A percentile compares a stretch with the other conserved stretches of the same genome.
These are phyloP conservation scores for Mortierella sp. DNA, from an alignment of 371 early-diverging fungal species.

Conservation along the genomic window DNA sequence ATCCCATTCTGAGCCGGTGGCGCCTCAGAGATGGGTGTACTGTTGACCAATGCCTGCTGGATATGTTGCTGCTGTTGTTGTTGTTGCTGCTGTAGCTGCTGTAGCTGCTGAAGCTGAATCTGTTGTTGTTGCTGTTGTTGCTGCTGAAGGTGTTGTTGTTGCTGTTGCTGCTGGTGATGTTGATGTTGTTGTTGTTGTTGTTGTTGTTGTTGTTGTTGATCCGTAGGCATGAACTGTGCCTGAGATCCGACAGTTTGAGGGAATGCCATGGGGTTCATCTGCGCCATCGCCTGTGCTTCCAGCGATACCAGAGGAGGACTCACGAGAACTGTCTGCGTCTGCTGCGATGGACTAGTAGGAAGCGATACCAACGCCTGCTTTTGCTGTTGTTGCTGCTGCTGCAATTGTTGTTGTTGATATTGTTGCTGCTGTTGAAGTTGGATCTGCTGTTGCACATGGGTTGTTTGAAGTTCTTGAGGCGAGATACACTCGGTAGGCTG, in stretches of 20 bases:
- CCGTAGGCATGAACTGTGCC: slow-evolving; percentile 15
- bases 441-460: slow-evolving; percentile 19
- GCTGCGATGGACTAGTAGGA: slow-evolving; percentile 25
- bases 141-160: slow-evolving; percentile 9
- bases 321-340: slow-evolving; percentile 21
- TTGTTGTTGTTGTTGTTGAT: slow-evolving; percentile 25
- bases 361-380: slow-evolving; percentile 18
- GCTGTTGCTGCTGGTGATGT: slow-evolving; percentile 19
- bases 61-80: slow-evolving; percentile 16
- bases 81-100: not conserved
- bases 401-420: slow-evolving; percentile 23
- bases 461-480: slow-evolving; percentile 21
- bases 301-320: slow-evolving; percentile 20
- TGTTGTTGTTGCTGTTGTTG: slow-evolving; percentile 20
- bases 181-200: slow-evolving; percentile 24
- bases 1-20: slow-evolving; percentile 9
- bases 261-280: slow-evolving; percentile 25
- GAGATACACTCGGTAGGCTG: slow-evolving; percentile 22
- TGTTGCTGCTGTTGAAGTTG: slow-evolving; percentile 25
- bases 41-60: slow-evolving; percentile 14
- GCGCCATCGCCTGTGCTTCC: slow-evolving; percentile 21
- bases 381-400: slow-evolving; percentile 22
- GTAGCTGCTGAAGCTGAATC: slow-evolving; percentile 13
- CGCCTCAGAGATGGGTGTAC: slow-evolving; percentile 9
- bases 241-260: slow-evolving; percentile 25